Percentiles rank a stretch among this genome's conserved stretches.
Evolutionary conservation across 164 flowering plant species (phyloP).

Genomic region (Chimonanthus praecox): DNA sequence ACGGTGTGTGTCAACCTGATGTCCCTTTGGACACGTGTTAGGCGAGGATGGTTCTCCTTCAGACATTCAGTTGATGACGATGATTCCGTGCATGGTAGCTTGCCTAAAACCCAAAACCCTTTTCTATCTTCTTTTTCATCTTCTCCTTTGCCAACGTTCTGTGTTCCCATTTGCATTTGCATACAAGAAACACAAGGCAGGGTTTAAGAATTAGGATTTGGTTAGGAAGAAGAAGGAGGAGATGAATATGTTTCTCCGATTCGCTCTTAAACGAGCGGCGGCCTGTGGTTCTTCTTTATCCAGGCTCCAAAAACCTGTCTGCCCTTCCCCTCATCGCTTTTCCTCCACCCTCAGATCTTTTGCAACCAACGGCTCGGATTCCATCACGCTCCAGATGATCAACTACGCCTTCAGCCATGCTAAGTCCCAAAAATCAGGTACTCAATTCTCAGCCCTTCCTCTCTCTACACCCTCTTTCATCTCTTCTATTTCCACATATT

Average conservation of each 20-base stretch:
- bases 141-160: not conserved
- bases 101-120: not conserved
- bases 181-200: not conserved
- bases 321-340: not conserved
- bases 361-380: conserved; percentile 15
- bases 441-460: not conserved
- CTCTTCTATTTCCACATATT: not conserved
- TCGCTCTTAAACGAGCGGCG: conserved; percentile 17
- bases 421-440: conserved; percentile 66
- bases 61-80: no score
- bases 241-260: conserved; percentile 25
- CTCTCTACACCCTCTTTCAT: not conserved
- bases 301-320: not conserved
- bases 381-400: conserved; percentile 59
- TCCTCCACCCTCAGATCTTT: conserved; percentile 25
- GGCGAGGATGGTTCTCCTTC: no score
- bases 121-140: not conserved
- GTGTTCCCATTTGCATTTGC: not conserved
- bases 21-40: no score
- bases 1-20: no score
- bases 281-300: conserved; percentile 5
- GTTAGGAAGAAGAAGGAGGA: not conserved
- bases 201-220: not conserved
- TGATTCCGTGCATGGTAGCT: no score
- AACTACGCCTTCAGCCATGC: conserved; percentile 68